Conservation (phyloP, 1,284 basidiomycete genomes). For the Termitomyces sp. region DNA sequence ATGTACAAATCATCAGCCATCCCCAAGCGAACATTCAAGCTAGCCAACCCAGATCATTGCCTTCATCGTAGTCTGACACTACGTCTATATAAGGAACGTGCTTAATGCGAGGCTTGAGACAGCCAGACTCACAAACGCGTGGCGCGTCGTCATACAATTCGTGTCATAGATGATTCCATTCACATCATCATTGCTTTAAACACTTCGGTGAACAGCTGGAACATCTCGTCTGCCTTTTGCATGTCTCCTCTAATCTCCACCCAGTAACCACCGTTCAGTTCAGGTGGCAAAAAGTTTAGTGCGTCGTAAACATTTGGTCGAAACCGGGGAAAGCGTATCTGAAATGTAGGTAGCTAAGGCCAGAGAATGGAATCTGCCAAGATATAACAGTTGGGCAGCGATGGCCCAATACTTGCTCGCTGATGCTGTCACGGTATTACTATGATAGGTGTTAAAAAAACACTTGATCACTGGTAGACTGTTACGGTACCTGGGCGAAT, state of each 20-base stretch:
- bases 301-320: too few species aligned
- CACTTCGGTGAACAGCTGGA: conserved; percentile 39
- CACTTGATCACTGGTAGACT: too few species aligned
- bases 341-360: too few species aligned
- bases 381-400: too few species aligned
- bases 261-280: background rate
- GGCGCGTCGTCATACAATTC: background rate
- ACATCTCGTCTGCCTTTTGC: conserved; percentile 30
- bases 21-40: conserved; percentile 1
- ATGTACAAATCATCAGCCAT: conserved; percentile 11
- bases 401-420: too few species aligned
- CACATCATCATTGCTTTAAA: conserved; percentile 12
- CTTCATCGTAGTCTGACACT: conserved; percentile 15
- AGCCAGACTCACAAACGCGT: background rate
- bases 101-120: conserved; percentile 10
- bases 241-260: background rate
- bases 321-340: too few species aligned
- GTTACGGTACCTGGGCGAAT: too few species aligned
- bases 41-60: conserved; percentile 20
- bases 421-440: too few species aligned
- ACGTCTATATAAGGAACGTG: conserved; percentile 6
- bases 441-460: too few species aligned
- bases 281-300: too few species aligned
- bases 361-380: too few species aligned
- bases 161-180: background rate